phyloP scores from a whole-genome alignment of 1,284 basidiomycete genomes.

The Pascua guehoae region DNA sequence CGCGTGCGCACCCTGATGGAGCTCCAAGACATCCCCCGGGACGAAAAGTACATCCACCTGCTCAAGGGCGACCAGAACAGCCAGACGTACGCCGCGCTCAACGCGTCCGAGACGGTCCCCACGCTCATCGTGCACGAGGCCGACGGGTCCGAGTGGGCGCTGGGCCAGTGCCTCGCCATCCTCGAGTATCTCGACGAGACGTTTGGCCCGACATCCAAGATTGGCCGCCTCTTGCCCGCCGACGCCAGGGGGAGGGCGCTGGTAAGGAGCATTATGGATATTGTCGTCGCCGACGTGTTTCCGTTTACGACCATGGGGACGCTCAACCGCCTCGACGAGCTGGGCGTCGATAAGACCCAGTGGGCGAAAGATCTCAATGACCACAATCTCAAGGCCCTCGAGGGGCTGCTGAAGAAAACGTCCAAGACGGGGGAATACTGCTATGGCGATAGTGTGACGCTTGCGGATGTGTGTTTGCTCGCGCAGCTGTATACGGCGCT shows the following conservation, averaged over 20 bases:
- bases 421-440: constrained; percentile 5
- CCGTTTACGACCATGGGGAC: constrained; percentile 12
- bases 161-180: constrained; percentile 16
- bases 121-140: constrained; percentile 6
- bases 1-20: constrained; percentile 20
- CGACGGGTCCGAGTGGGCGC: constrained; percentile 5
- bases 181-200: constrained; percentile 18
- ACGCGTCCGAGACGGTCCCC: constrained; percentile 11
- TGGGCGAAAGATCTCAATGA: constrained; percentile 7
- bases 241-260: constrained; percentile 5
- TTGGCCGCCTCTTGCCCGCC: constrained; percentile 8
- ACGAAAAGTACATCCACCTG: constrained; percentile 8
- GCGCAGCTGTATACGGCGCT: constrained; percentile 17
- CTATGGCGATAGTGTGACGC: constrained; percentile 15
- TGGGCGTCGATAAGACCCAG: constrained; percentile 6
- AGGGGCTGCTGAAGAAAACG: constrained; percentile 8
- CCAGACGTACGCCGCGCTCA: constrained; percentile 6
- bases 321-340: constrained; percentile 6
- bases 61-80: constrained; percentile 14
- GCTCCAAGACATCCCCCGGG: constrained; percentile 10
- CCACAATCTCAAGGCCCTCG: constrained; percentile 6
- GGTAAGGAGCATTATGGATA: constrained; percentile 12
- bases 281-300: constrained; percentile 17
- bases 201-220: constrained; percentile 1
- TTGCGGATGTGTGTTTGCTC: constrained; percentile 14